phyloP scores from a whole-genome alignment of 164 flowering plant genomes.

The grape (Vitis vinifera) region ASM3070453v1 NC_081811.1:30001-30500 shows the following conservation, averaged over 20 bases:
- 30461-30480: slow-evolving; percentile 68
- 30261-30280: slow-evolving; percentile 27
- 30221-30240: slow-evolving; percentile 90
- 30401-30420: slow-evolving; percentile 32
- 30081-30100: slow-evolving; percentile 81
- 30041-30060: slow-evolving; percentile 61
- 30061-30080: slow-evolving; percentile 79
- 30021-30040: slow-evolving; percentile 50
- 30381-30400: slow-evolving; percentile 44
- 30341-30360: slow-evolving; percentile 43
- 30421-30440: slow-evolving; percentile 36
- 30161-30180: slow-evolving; percentile 89
- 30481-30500: slow-evolving; percentile 43
- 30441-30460: slow-evolving; percentile 49
- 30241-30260: slow-evolving; percentile 72
- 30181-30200: slow-evolving; percentile 89
- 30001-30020: slow-evolving; percentile 21
- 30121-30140: slow-evolving; percentile 87
- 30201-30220: slow-evolving; percentile 84
- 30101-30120: slow-evolving; percentile 95
- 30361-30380: slow-evolving; percentile 37
- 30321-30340: slow-evolving; percentile 33
- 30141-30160: slow-evolving; percentile 79
- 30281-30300: slow-evolving; percentile 37
- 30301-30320: slow-evolving; percentile 24